A percentile compares a stretch with the other conserved stretches of the same genome.
Conservation (phyloP, 306 rosid genomes). For the Begonia fuchsioides region DNA sequence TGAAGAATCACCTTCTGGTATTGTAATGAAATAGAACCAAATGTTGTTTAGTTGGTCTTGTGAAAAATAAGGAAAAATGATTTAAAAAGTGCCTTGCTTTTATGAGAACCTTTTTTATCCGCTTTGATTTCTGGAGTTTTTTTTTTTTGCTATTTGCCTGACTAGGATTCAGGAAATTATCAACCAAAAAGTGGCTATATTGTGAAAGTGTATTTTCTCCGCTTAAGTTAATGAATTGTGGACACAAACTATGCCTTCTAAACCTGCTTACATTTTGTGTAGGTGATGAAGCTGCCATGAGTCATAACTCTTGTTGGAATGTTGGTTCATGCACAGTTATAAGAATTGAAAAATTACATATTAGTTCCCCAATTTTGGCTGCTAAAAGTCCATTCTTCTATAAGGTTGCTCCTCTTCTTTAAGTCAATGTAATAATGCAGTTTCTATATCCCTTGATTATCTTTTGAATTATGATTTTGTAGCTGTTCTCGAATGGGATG, state of each 20-base stretch:
- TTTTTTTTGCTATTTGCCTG: no score
- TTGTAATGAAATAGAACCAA: neutral
- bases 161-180: no score
- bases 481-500: slow-evolving; percentile 90
- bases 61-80: neutral
- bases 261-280: slow-evolving; percentile 5
- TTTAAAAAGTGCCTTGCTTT: neutral
- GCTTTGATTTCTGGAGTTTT: no score
- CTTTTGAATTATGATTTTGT: slow-evolving; percentile 1
- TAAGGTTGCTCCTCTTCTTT: slow-evolving; percentile 28
- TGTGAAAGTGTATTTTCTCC: no score
- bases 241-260: neutral
- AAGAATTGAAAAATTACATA: slow-evolving; percentile 60
- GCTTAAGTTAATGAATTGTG: no score
- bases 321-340: slow-evolving; percentile 48
- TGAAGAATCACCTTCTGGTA: slow-evolving; percentile 72
- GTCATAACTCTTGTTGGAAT: slow-evolving; percentile 56
- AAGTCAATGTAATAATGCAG: neutral
- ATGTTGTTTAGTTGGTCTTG: neutral
- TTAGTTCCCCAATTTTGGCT: slow-evolving; percentile 86
- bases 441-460: neutral
- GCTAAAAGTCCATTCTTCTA: slow-evolving; percentile 88
- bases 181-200: no score
- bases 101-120: neutral
- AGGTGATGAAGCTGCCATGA: slow-evolving; percentile 67